phyloP scores from a whole-genome alignment of 1,139 yeast genomes.

The Pichia kudriavzevii region DNA sequence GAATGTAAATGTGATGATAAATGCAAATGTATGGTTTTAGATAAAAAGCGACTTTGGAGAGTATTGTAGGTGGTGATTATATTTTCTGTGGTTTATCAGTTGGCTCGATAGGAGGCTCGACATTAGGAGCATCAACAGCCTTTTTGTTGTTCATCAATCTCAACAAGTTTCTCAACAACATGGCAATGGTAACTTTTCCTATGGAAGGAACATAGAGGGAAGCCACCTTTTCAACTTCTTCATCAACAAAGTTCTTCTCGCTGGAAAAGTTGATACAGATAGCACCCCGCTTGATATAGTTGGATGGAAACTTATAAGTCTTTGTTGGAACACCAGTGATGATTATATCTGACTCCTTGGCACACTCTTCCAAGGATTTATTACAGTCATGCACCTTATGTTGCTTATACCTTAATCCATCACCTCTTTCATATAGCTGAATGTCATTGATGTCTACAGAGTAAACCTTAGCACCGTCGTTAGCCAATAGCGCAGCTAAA shows the following conservation, averaged over 20 bases:
- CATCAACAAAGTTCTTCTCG: constrained; percentile 73
- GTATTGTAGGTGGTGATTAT: background rate
- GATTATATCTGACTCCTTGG: constrained; percentile 76
- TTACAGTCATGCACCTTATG: constrained; percentile 71
- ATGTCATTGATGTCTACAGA: constrained; percentile 83
- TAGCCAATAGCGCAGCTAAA: constrained; percentile 88
- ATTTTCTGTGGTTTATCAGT: constrained; percentile 14
- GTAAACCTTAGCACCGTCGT: constrained; percentile 94
- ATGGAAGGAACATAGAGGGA: constrained; percentile 90
- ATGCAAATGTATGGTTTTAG: background rate
- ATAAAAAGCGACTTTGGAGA: background rate
- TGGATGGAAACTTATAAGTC: constrained; percentile 76
- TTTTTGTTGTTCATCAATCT: constrained; percentile 64
- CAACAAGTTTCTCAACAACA: constrained; percentile 81
- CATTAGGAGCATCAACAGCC: constrained; percentile 11
- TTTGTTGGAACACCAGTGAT: constrained; percentile 93
- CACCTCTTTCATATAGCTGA: constrained; percentile 91
- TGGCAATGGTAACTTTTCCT: constrained; percentile 92
- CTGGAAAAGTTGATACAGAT: constrained; percentile 86
- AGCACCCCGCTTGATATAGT: constrained; percentile 76
- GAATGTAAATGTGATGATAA: background rate
- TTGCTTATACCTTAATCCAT: constrained; percentile 71
- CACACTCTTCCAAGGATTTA: constrained; percentile 52
- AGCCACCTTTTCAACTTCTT: constrained; percentile 69
- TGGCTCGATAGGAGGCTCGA: constrained; percentile 15